Base-by-base conservation (phyloP, 2,329 filamentous ascomycete species). In the Aspergillus jensenii region DNA sequence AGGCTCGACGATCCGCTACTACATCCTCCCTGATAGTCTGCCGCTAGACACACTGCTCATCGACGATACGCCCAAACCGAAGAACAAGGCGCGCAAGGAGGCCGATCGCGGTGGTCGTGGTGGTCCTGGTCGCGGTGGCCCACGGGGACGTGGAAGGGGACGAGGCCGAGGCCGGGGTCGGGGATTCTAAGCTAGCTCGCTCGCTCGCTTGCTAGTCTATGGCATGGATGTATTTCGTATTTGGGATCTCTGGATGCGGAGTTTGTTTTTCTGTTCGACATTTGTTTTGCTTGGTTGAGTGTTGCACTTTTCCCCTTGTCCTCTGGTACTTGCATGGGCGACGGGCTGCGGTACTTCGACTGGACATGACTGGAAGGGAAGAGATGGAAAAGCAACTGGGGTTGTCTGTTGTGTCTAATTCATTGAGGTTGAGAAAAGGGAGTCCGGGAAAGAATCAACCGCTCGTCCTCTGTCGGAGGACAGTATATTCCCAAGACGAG, bases 41-140 rank as follows among this genome's bases (percentile, higher is more conserved):
- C 93, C 93, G 40, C 85, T 99, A 64, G 95, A 99, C 77, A 97
- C 93, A 41, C 84, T 99, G 53, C 84, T 99, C 62, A 92, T 99
- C 67, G 95, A 99, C 75, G 95, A 99, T 78, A 87, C 91, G 70
- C 92, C 93, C 52, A 99, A 99, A 83, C 93, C 95, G 61, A 98
- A 98, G 89, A 99, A 99, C 81, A 99, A 99, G 87, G 93, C 95
- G 25, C 87, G 93, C 73, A 99, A 99, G 84, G 95, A 98, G 80
- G 84, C 72, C 43, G 78, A 79, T 52, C 81, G 87, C 48, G 78
- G 81, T 46, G 74, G 79, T 23, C 72, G 80, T 39, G 78, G 78
- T 41, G 66, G 80, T 21, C 21, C 21, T 52, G 74, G 82, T 44
- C 75, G 77, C 33, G 65, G 81, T 51, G 74, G 78, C 47, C 76